Evolutionary conservation across 805 yeast genomes (phyloP).

Genomic region (Limtongozyma cylindracea): DNA sequence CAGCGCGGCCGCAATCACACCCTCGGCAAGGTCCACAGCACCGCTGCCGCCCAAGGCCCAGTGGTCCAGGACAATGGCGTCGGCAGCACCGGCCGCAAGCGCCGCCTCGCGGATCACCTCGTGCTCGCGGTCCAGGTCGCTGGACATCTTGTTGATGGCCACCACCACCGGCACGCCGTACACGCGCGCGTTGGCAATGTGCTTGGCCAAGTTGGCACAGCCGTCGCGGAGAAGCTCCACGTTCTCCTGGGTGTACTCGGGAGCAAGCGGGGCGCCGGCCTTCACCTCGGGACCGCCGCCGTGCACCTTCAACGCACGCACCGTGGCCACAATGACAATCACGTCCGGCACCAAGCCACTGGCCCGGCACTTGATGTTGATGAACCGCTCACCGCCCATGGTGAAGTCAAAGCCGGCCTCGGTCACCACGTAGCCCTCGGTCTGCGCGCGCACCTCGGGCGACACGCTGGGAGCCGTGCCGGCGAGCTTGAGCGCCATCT

Average conservation of each 20-base stretch:
- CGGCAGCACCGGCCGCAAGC: conserved; percentile 74
- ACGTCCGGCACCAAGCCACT: conserved; percentile 76
- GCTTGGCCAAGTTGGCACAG: conserved; percentile 74
- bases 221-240: conserved; percentile 57
- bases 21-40: conserved; percentile 60
- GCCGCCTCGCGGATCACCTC: conserved; percentile 62
- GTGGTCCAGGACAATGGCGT: conserved; percentile 76
- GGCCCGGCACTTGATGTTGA: conserved; percentile 86
- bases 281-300: conserved; percentile 96
- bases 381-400: conserved; percentile 96
- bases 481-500: conserved; percentile 75
- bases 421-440: conserved; percentile 71
- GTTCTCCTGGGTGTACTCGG: conserved; percentile 59
- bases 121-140: conserved; percentile 65
- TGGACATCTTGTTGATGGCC: conserved; percentile 71
- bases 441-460: too few relatives aligned
- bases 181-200: conserved; percentile 60
- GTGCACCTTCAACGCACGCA: conserved; percentile 87
- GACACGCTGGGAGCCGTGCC: too few relatives aligned
- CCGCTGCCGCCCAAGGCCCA: conserved; percentile 95
- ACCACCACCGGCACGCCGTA: conserved; percentile 87
- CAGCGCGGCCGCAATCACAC: conserved; percentile 47
- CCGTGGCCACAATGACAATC: conserved; percentile 87
- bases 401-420: conserved; percentile 98
- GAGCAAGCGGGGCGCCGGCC: conserved; percentile 75